Base-by-base conservation (phyloP, 805 yeast genomes). In the Yamadazyma phyllophila region DNA sequence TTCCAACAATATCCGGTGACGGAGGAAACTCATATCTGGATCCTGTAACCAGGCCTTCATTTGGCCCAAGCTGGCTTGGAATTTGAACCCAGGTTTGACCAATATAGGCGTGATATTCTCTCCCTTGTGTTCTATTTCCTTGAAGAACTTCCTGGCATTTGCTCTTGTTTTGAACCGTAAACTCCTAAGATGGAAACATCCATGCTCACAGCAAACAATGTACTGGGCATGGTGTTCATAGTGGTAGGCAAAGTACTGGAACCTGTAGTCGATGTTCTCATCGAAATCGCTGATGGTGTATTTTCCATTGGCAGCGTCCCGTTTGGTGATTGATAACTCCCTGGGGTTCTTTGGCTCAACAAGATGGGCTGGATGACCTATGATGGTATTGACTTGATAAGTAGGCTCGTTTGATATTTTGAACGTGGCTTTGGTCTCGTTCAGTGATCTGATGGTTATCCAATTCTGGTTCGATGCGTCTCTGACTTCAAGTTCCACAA, bases 121-220 rank as follows among this genome's bases (percentile, higher is more conserved):
- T 5, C 31, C 36, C n/a, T 42, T 36, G 34, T 17, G 24, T 12
- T 36, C 16, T 7, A 42, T 29, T 10, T 30, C 29, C 24, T 36
- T 17, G 24, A 36, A 42, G 26, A 36, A 42, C 12, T 20, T 24
- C 26, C 12, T 29, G 8, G 45, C 45, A 8, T 30, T 29, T n/a
- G 11, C 14, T 20, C 38, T 36, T 10, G 36, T 26, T 13, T 30
- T 31, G 35, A 42, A 42, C 36, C 38, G 14, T 31, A 29, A 31
- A 14, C 45, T 42, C 26, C 40, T 16, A n/a, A 42, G 45, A 15
- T 42, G 45, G 34, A 42, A 36, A 27, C 45, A 42, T 13, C 45
- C 45, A 36, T 42, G 40, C n/a, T 42, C 41, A 20, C 45, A 42
- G 36, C 36, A 31, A 4, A 36, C 35, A 16, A 42, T 42, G 36